These are phyloP conservation scores for Aspergillus arachidicola DNA, from an alignment of 2,329 filamentous ascomycete species.

Conservation along the genomic window DNA sequence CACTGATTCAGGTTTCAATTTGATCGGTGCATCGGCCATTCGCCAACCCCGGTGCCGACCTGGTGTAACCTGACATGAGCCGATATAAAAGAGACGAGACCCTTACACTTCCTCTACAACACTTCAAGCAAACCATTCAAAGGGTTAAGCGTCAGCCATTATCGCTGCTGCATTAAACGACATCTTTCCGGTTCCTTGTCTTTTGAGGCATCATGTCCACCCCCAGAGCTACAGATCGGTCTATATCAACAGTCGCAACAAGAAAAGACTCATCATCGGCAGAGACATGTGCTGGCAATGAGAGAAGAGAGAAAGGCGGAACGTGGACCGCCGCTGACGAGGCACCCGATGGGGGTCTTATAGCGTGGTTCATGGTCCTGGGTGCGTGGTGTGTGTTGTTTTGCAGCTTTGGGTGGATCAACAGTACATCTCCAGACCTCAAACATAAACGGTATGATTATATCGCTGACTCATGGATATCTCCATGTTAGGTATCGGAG, in stretches of 20 bases:
- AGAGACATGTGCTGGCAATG: background rate
- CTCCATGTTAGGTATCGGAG: conserved; percentile 11
- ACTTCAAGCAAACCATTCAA: background rate
- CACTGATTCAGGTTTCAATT: no score
- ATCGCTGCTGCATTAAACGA: no score
- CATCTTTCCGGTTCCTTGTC: no score
- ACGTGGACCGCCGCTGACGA: background rate
- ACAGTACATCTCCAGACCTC: conserved; percentile 1
- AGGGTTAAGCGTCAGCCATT: rapidly evolving
- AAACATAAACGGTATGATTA: background rate
- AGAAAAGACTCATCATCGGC: background rate
- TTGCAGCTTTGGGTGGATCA: conserved; percentile 11
- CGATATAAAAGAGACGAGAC: no score
- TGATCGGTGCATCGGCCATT: no score
- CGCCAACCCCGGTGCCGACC: no score
- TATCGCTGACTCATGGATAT: background rate
- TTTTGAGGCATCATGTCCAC: background rate
- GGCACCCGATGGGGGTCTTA: background rate
- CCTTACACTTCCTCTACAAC: rapidly evolving
- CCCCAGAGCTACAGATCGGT: background rate
- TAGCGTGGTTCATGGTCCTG: conserved; percentile 8
- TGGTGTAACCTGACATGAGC: no score
- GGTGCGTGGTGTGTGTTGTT: conserved; percentile 11
- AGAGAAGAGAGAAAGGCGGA: background rate
- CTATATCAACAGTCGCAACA: background rate